Percentiles rank a stretch among this genome's conserved stretches.
These are phyloP conservation scores for Ogataea pignaliae DNA, from an alignment of 805 yeast species.

Conservation along the genomic window DNA sequence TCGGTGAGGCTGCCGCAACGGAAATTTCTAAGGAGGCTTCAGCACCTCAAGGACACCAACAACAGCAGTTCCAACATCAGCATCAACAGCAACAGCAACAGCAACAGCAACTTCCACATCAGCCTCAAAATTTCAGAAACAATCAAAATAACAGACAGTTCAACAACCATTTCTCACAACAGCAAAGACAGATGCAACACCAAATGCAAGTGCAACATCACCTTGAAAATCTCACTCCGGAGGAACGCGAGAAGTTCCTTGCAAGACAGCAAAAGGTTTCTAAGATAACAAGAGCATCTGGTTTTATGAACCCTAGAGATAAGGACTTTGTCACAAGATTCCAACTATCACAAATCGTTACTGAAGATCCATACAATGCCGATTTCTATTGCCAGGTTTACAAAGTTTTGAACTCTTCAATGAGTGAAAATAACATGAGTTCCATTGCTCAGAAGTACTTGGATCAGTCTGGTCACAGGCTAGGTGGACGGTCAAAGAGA, in stretches of 20 bases:
- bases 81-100: conserved; percentile 7
- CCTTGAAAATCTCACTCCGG: conserved; percentile 52
- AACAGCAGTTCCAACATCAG: conserved; percentile 6
- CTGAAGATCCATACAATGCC: conserved; percentile 95
- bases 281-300: conserved; percentile 75
- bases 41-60: conserved; percentile 4
- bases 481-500: conserved; percentile 79
- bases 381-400: conserved; percentile 94
- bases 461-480: conserved; percentile 86
- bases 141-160: conserved; percentile 6
- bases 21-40: conserved; percentile 1
- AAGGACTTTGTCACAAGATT: conserved; percentile 92
- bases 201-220: conserved; percentile 29
- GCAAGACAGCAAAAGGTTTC: conserved; percentile 71
- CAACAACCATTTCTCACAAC: conserved; percentile 6
- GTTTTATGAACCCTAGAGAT: conserved; percentile 96
- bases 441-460: conserved; percentile 90
- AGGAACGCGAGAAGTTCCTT: conserved; percentile 64
- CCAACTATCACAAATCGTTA: conserved; percentile 91
- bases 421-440: conserved; percentile 56
- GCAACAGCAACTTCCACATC: conserved; percentile 5
- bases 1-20: conserved; percentile 3
- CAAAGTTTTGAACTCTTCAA: conserved; percentile 62
- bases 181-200: conserved; percentile 22
- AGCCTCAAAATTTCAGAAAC: conserved; percentile 4